These are phyloP conservation scores for Tulasnella sp. DNA, from an alignment of 768 basidiomycete species.

Conservation along the genomic window DNA sequence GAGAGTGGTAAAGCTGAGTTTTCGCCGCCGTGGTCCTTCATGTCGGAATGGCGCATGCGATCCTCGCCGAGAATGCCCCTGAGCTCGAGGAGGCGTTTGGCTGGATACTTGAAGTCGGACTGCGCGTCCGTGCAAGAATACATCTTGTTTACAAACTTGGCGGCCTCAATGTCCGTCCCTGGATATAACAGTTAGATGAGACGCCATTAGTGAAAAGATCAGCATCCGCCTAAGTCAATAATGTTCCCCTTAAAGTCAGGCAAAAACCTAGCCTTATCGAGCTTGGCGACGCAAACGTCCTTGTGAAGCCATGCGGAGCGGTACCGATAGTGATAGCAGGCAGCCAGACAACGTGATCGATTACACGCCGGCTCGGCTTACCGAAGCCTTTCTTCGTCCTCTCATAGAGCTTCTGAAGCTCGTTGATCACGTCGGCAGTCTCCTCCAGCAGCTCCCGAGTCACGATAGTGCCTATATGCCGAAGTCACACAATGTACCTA, in stretches of 20 bases:
- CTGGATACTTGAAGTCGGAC: slow-evolving; percentile 25
- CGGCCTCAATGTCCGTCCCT: slow-evolving; percentile 18
- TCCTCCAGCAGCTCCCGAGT: slow-evolving; percentile 15
- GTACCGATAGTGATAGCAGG: slow-evolving; percentile 21
- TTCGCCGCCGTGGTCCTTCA: slow-evolving; percentile 23
- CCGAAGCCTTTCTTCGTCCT: slow-evolving; percentile 23
- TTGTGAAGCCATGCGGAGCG: slow-evolving; percentile 18
- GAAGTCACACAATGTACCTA: too few relatives aligned
- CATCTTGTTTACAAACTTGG: slow-evolving; percentile 14
- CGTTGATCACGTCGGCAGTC: slow-evolving; percentile 17
- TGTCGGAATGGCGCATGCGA: slow-evolving; percentile 22
- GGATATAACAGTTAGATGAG: slow-evolving; percentile 21
- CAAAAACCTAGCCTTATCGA: slow-evolving; percentile 31
- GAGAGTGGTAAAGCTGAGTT: slow-evolving; percentile 23
- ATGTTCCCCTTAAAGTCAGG: slow-evolving; percentile 29
- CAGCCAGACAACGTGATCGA: slow-evolving; percentile 25
- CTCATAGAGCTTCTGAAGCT: slow-evolving; percentile 20
- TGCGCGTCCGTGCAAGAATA: slow-evolving; percentile 8
- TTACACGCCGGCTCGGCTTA: slow-evolving; percentile 21
- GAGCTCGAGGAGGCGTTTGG: slow-evolving; percentile 22
- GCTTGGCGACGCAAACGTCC: slow-evolving; percentile 34
- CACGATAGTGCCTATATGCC: too few relatives aligned
- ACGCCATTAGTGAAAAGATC: slow-evolving; percentile 22
- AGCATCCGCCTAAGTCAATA: slow-evolving; percentile 31
- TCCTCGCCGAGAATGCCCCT: slow-evolving; percentile 22